phyloP scores from a whole-genome alignment of 2,329 filamentous ascomycete genomes.

The Passalora sequoiae region DNA sequence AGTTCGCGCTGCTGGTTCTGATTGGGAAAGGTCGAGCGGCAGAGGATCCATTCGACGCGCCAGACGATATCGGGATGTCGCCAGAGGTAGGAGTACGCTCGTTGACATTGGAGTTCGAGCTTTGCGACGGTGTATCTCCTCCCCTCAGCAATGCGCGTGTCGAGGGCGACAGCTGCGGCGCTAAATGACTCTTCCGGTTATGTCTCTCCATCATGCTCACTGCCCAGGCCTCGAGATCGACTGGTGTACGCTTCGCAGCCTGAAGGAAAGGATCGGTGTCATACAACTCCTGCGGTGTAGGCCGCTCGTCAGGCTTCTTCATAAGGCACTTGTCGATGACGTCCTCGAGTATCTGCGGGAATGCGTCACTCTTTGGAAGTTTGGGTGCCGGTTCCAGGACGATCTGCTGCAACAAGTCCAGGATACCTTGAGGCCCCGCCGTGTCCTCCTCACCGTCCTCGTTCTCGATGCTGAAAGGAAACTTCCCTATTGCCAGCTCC shows the following conservation, averaged over 20 bases:
- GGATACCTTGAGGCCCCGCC: slow-evolving; percentile 78
- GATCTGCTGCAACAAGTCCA: slow-evolving; percentile 94
- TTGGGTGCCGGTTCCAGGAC: slow-evolving; percentile 92
- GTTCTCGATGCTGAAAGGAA: slow-evolving; percentile 84
- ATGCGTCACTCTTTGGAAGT: slow-evolving; percentile 94
- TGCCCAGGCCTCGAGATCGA: slow-evolving; percentile 90
- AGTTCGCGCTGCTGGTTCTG: slow-evolving; percentile 39
- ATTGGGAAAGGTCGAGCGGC: slow-evolving; percentile 36
- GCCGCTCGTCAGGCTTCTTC: slow-evolving; percentile 82
- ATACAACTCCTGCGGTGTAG: slow-evolving; percentile 88
- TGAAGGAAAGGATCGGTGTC: slow-evolving; percentile 92
- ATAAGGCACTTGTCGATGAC: slow-evolving; percentile 95
- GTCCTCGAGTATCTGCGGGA: slow-evolving; percentile 88
- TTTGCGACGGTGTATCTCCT: slow-evolving; percentile 27
- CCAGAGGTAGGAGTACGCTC: slow-evolving; percentile 28
- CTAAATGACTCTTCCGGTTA: slow-evolving; percentile 90
- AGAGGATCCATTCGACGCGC: slow-evolving; percentile 20
- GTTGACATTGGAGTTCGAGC: slow-evolving; percentile 14
- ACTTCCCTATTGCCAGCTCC: slow-evolving; percentile 96
- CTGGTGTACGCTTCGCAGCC: slow-evolving; percentile 91
- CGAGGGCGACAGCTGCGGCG: slow-evolving; percentile 70
- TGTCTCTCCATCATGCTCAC: slow-evolving; percentile 89
- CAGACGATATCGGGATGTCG: slow-evolving; percentile 30
- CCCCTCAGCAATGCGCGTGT: slow-evolving; percentile 68
- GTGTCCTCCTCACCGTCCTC: slow-evolving; percentile 67